Conservation (phyloP, 2,329 filamentous ascomycete species). For the Aspergillus niger region DNA sequence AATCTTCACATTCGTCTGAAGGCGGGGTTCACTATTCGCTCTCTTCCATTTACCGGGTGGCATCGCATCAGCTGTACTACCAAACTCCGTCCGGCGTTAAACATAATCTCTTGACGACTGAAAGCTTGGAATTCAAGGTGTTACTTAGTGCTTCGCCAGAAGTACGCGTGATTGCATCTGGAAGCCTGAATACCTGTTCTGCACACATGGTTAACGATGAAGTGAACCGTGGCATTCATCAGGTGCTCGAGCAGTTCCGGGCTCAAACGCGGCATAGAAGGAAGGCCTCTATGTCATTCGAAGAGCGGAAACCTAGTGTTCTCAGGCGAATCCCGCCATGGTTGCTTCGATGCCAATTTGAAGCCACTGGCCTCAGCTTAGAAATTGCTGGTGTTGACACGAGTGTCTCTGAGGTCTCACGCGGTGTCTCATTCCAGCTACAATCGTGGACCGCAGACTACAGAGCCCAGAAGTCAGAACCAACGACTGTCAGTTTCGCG, state of each 20-base stretch:
- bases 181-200: conserved; percentile 81
- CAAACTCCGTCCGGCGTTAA: conserved; percentile 80
- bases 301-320: conserved; percentile 64
- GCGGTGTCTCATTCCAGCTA: conserved; percentile 81
- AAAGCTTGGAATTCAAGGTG: conserved; percentile 82
- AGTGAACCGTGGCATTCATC: conserved; percentile 86
- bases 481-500: conserved; percentile 43
- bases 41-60: conserved; percentile 76
- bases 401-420: conserved; percentile 76
- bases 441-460: conserved; percentile 90
- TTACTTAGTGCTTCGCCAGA: conserved; percentile 84
- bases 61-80: conserved; percentile 90
- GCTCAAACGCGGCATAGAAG: conserved; percentile 65
- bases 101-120: conserved; percentile 84
- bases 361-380: conserved; percentile 84
- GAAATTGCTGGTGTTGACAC: conserved; percentile 88
- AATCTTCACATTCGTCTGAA: conserved; percentile 88
- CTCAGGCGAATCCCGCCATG: conserved; percentile 78
- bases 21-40: conserved; percentile 86
- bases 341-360: conserved; percentile 80
- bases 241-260: conserved; percentile 83
- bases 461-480: conserved; percentile 74
- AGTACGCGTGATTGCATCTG: conserved; percentile 76
- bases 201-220: conserved; percentile 88
- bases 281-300: conserved; percentile 55